Evolutionary conservation across 495 filamentous ascomycete species (phyloP).

Genomic region (Letharia columbiana): DNA sequence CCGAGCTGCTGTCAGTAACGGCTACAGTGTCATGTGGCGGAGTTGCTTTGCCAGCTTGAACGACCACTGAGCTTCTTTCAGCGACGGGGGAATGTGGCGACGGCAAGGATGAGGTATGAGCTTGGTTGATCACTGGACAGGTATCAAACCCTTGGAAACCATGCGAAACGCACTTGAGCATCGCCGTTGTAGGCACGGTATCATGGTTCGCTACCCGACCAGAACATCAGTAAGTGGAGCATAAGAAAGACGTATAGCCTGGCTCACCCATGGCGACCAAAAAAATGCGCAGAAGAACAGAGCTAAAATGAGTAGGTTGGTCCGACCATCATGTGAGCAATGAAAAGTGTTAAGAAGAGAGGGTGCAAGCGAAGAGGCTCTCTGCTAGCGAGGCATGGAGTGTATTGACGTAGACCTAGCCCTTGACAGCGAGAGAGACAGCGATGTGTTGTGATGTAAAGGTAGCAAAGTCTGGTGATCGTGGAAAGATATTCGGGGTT

Average conservation of each 20-base stretch:
- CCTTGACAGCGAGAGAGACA: neutral
- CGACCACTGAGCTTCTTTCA: neutral
- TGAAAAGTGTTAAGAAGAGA: neutral
- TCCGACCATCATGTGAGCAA: neutral
- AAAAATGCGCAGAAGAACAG: neutral
- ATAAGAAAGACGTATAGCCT: neutral
- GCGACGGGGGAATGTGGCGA: neutral
- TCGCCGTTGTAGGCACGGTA: neutral
- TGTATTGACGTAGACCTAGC: neutral
- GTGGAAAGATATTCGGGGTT: neutral
- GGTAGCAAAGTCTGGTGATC: neutral
- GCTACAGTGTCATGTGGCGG: neutral
- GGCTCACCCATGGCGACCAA: neutral
- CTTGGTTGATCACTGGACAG: neutral
- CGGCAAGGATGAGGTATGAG: neutral
- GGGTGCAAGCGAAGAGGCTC: neutral
- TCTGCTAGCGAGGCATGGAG: neutral
- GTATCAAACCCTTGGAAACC: neutral
- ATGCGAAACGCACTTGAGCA: neutral
- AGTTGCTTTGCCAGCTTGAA: neutral
- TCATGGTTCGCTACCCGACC: neutral
- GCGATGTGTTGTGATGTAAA: neutral
- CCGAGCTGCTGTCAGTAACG: neutral
- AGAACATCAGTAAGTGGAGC: neutral
- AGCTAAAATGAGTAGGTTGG: neutral